A percentile compares a stretch with the other conserved stretches of the same genome.
Evolutionary conservation across 108 stramenopile species (phyloP).

Genomic region (Cyclotella baltica): DNA sequence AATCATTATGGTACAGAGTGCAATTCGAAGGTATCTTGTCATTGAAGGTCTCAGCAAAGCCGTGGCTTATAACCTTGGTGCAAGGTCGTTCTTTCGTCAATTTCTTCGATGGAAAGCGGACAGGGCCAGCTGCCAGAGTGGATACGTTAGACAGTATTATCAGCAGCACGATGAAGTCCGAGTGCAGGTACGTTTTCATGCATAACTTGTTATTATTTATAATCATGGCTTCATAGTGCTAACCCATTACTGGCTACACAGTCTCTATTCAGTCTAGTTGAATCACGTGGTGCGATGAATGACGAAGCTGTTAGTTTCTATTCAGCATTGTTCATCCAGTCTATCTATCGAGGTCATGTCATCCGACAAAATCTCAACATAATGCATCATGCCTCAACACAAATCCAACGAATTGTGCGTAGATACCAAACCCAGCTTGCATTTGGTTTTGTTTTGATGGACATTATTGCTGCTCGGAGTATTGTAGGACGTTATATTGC

Average conservation of each 20-base stretch:
- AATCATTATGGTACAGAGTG: slow-evolving; percentile 40
- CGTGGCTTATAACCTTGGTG: neutral
- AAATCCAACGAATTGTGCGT: slow-evolving; percentile 62
- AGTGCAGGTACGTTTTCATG: slow-evolving; percentile 21
- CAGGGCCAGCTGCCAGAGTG: no score
- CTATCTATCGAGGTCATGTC: slow-evolving; percentile 39
- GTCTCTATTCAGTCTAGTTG: slow-evolving; percentile 6
- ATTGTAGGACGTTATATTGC: slow-evolving; percentile 50
- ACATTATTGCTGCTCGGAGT: slow-evolving; percentile 59
- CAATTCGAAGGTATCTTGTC: slow-evolving; percentile 24
- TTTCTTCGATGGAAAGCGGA: slow-evolving; percentile 34
- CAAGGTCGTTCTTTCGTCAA: neutral
- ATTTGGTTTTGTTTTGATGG: slow-evolving; percentile 50
- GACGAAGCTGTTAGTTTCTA: neutral
- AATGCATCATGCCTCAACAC: slow-evolving; percentile 40
- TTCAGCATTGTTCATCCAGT: slow-evolving; percentile 25
- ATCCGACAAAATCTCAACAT: slow-evolving; percentile 17
- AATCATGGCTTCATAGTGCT: slow-evolving; percentile 24
- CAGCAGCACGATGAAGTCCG: neutral
- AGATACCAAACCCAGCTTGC: slow-evolving; percentile 53
- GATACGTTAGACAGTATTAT: neutral
- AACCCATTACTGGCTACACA: neutral
- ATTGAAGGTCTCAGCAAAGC: slow-evolving; percentile 10
- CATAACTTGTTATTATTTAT: no score
- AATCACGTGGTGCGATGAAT: slow-evolving; percentile 17